Percentiles rank a stretch among this genome's conserved stretches.
These are phyloP conservation scores for Leishmania braziliensis DNA, from an alignment of 208 protist genomes.

Conservation along the genomic window DNA sequence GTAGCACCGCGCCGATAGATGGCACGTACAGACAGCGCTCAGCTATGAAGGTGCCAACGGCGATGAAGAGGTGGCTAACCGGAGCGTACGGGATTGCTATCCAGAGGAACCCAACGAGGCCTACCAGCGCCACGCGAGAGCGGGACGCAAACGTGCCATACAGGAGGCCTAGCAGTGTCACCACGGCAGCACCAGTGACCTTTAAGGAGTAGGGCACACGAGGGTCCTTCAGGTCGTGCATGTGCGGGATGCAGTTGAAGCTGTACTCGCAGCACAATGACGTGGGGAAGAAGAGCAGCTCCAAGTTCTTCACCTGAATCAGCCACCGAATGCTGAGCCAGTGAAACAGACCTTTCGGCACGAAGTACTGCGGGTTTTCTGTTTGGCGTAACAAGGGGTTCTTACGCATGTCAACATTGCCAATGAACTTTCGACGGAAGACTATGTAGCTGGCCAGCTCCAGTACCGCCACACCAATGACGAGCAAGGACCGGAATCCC, in stretches of 20 bases:
- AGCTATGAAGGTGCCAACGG: conserved; percentile 81
- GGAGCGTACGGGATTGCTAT: conserved; percentile 75
- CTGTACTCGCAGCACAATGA: conserved; percentile 90
- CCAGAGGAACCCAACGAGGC: conserved; percentile 52
- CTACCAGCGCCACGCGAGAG: conserved; percentile 19
- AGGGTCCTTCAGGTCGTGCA: conserved; percentile 43
- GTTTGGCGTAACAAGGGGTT: conserved; percentile 63
- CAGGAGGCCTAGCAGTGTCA: conserved; percentile 1
- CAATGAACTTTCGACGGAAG: conserved; percentile 57
- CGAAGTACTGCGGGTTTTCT: conserved; percentile 87
- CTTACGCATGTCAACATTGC: conserved; percentile 43
- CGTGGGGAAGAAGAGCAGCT: conserved; percentile 81
- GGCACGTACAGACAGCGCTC: conserved; percentile 91
- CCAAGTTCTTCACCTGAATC: conserved; percentile 81
- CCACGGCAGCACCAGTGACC: conserved; percentile 18
- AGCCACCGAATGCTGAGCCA: conserved; percentile 59
- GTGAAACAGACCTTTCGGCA: conserved; percentile 30
- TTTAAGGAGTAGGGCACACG: conserved; percentile 34
- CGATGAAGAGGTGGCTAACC: conserved; percentile 84
- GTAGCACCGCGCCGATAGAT: conserved; percentile 30
- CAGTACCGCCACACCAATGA: conserved; percentile 20
- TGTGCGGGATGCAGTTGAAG: conserved; percentile 85
- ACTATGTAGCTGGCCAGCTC: conserved; percentile 49
- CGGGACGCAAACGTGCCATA: conserved; percentile 25
- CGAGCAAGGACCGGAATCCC: conserved; percentile 7